A percentile compares a stretch with the other conserved stretches of the same genome.
These are phyloP conservation scores for Rhodotorula toruloides DNA, from an alignment of 768 basidiomycete genomes.

Conservation along the genomic window DNA sequence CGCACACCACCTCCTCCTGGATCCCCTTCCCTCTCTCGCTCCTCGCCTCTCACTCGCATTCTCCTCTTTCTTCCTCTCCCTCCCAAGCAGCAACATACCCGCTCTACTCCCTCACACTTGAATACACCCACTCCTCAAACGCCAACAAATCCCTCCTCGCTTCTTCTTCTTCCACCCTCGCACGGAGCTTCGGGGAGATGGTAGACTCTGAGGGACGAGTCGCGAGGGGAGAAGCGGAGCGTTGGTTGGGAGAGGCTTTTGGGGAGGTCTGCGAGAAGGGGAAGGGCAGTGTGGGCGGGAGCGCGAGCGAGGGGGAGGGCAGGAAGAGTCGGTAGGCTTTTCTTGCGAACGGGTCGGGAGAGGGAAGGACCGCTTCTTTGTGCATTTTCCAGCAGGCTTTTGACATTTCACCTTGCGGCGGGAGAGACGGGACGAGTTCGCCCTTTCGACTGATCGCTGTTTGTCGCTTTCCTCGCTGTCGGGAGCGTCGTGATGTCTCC, in stretches of 20 bases:
- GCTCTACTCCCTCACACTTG: constrained; percentile 19
- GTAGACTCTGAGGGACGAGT: constrained; percentile 19
- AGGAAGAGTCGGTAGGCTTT: not conserved
- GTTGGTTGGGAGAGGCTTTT: constrained; percentile 10
- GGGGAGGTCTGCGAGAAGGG: not conserved
- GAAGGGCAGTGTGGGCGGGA: not conserved
- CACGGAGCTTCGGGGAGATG: not conserved
- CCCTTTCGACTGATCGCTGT: no score
- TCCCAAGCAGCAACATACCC: constrained; percentile 6
- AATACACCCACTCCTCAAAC: constrained; percentile 23
- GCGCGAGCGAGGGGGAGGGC: not conserved
- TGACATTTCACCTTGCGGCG: not conserved
- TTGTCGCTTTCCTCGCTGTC: no score
- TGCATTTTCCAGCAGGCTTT: not conserved
- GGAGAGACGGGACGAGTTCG: no score
- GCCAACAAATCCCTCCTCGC: constrained; percentile 23
- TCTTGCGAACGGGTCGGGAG: no score
- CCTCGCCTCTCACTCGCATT: not conserved
- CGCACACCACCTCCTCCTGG: constrained; percentile 15
- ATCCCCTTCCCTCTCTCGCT: constrained; percentile 30
- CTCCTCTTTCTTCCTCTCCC: not conserved
- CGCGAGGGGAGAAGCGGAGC: constrained; percentile 1
- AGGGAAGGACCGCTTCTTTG: not conserved
- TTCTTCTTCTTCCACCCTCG: not conserved
- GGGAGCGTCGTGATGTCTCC: no score